Conservation (phyloP, 441 rosid species). For the Melianthus villosus region DNA sequence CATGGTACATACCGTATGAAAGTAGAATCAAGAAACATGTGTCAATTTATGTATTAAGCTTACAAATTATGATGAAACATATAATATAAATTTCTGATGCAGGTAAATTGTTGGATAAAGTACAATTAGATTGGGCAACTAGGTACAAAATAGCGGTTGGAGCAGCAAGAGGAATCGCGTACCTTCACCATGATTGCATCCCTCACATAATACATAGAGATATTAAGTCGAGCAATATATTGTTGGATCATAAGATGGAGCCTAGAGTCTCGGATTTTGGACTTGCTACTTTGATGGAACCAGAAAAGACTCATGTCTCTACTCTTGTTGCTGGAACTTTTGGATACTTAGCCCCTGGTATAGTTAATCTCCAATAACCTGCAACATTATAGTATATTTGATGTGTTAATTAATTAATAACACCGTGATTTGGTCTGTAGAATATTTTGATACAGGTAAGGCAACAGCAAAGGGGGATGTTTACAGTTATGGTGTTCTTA, state of each 20-base stretch:
- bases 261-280: conserved; percentile 80
- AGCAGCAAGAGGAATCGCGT: conserved; percentile 72
- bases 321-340: conserved; percentile 72
- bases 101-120: conserved; percentile 29
- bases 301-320: conserved; percentile 71
- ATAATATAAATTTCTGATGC: too few species aligned
- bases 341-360: conserved; percentile 82
- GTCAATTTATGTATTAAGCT: not conserved
- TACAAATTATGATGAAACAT: too few species aligned
- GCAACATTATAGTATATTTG: not conserved
- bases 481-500: conserved; percentile 71
- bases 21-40: not conserved
- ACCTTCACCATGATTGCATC: conserved; percentile 77
- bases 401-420: too few species aligned
- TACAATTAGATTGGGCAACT: conserved; percentile 44
- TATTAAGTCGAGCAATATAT: conserved; percentile 63
- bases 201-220: conserved; percentile 87
- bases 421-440: conserved; percentile 17
- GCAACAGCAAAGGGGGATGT: conserved; percentile 77
- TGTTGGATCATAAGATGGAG: conserved; percentile 70
- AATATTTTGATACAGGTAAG: conserved; percentile 71
- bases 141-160: conserved; percentile 65
- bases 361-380: not conserved
- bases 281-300: conserved; percentile 66
- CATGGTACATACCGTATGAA: conserved; percentile 22